phyloP scores from a whole-genome alignment of 768 basidiomycete species.

The Agaricus sinodeliciosus region DNA sequence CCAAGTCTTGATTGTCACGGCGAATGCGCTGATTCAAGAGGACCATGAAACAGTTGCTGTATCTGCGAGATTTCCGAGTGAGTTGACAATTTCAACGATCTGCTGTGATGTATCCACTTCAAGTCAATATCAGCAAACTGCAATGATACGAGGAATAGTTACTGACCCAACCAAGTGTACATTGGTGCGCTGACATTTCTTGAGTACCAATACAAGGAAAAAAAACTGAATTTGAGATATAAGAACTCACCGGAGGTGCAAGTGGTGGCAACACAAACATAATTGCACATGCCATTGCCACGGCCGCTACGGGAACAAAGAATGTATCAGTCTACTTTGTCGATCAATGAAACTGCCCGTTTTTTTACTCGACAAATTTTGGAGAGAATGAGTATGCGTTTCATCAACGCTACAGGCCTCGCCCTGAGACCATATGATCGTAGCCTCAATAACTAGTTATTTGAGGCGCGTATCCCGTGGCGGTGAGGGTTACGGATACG shows the following conservation, averaged over 20 bases:
- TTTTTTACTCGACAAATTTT: no score
- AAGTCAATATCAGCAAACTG: not conserved
- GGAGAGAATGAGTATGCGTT: no score
- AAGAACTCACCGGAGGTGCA: conserved; percentile 4
- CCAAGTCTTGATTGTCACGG: not conserved
- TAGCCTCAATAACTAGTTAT: no score
- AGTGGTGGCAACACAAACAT: not conserved
- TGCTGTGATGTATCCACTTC: conserved; percentile 1
- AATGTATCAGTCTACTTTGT: no score
- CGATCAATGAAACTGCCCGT: no score
- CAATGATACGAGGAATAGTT: no score
- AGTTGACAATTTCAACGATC: not conserved
- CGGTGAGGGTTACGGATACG: no score
- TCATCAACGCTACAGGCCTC: no score
- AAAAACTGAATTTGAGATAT: not conserved
- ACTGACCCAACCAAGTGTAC: no score
- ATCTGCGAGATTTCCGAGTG: not conserved
- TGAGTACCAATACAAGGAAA: no score
- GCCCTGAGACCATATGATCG: no score
- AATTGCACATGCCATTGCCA: not conserved
- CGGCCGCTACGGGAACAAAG: not conserved
- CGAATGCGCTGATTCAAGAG: conserved; percentile 6
- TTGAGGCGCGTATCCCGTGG: no score
- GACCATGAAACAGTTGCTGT: conserved; percentile 9
- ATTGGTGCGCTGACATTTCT: not conserved